Base-by-base conservation (phyloP, 2,329 filamentous ascomycete species). In the Alternaria solani region DNA sequence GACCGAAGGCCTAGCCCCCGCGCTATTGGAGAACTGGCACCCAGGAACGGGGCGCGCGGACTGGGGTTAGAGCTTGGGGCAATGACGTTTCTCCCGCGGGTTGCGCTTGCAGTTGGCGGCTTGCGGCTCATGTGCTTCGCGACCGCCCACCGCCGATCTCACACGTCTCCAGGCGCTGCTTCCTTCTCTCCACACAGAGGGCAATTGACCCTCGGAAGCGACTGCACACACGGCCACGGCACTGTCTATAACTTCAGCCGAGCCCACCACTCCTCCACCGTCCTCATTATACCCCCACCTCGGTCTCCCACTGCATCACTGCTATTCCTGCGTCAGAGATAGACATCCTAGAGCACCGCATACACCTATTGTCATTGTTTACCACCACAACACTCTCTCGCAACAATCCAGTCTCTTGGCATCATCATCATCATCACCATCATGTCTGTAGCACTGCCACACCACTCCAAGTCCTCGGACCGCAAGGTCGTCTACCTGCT, bases 401-500 rank as follows among this genome's bases (percentile, higher is more conserved):
- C 57, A 61, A 36, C 42, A 28, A 9, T 47, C 51, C 36, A 51
- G 43, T 30, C 56, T 38, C 51, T 57, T 55, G 51, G 52, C 49
- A 51, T 48, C 64, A 48, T 49, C 65, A 48, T 49, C 65, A 23
- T 23, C 20, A 23, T 23, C 20, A 23, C 20, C 20, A 23, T 49
- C 65, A 78, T 76, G 75, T 62, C 74, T 65, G 58, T 63, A 53
- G 38, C 61, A 25, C 56, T 67, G 52, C 51, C 57, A 23, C 36
- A 39, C 32, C 57, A 60, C 53, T 51, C 57, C 47, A 60, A 60
- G 57, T 60, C 57, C 54, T 51, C 67, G 23, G 59, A 63, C 34
- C 53, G 67, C 25, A 72, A 77, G 67, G 66, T 71, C 80, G 89
- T 97, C 66, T 96, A 97, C 82, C 83, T 96, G 73, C 86, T 99